Conservation (phyloP, 495 filamentous ascomycete species). For the Hypoxylon rickii region DNA sequence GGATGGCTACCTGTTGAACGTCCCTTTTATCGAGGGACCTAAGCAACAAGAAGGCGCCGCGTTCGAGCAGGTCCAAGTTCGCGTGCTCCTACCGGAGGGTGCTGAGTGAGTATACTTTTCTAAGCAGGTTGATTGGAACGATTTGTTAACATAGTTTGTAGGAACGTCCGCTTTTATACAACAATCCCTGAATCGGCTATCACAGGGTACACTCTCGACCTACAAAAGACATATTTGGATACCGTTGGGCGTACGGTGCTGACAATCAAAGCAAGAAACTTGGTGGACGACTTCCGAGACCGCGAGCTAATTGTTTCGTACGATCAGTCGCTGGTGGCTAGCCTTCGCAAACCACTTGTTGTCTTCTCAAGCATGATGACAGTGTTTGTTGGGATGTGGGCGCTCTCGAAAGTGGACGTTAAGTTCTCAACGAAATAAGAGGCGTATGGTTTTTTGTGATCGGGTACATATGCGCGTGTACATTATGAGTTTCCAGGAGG, state of each 20-base stretch:
- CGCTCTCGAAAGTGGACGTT: constrained; percentile 73
- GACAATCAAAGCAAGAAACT: constrained; percentile 77
- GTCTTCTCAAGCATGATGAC: constrained; percentile 74
- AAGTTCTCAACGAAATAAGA: constrained; percentile 46
- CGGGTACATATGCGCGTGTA: constrained; percentile 27
- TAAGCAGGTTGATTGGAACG: too few species aligned
- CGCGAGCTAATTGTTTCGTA: constrained; percentile 86
- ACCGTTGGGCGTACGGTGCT: constrained; percentile 86
- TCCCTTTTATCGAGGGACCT: constrained; percentile 94
- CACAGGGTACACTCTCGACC: constrained; percentile 55
- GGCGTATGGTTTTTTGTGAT: constrained; percentile 22
- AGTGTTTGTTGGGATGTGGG: constrained; percentile 78
- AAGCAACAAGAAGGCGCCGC: constrained; percentile 80
- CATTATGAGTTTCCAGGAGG: constrained; percentile 31
- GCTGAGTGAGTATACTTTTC: constrained; percentile 69
- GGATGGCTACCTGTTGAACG: constrained; percentile 81
- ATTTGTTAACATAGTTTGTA: constrained; percentile 43
- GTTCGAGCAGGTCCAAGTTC: constrained; percentile 79
- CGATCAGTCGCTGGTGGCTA: constrained; percentile 75
- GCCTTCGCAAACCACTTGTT: constrained; percentile 82
- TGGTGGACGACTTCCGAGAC: constrained; percentile 86
- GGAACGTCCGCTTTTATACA: constrained; percentile 71
- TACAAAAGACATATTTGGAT: constrained; percentile 84
- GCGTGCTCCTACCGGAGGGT: constrained; percentile 88
- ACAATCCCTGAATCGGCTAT: constrained; percentile 63